Base-by-base conservation (phyloP, 2,329 filamentous ascomycete species). In the Colletotrichum navitas region DNA sequence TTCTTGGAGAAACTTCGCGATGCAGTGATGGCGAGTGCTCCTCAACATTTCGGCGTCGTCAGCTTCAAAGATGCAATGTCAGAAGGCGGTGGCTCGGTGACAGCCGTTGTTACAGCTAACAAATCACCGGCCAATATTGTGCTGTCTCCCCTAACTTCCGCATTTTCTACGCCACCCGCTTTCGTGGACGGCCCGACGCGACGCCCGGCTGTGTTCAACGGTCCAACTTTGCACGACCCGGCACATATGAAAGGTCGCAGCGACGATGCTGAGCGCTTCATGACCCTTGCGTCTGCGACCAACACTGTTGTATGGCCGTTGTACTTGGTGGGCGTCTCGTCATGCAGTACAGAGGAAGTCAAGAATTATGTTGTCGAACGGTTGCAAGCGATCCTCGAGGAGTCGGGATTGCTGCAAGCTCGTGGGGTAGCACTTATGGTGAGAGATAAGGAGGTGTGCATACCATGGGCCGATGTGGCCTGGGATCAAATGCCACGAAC, bases 221-320 rank as follows among this genome's bases (percentile, higher is more conserved):
- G 70, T 1, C 81, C 83, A 21, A 82, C 82, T 10, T 75, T 86
- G 14, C 77, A 83, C 36, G 82, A 85, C 56, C 80, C 83, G 3
- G 81, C 81, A 8, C 79, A 81, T 41, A 80, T 80, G 1, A 77
- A 74, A 21, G 77, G 77, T 45, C 74, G 77, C 18, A 79, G 80
- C 10, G 80, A 81, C 55, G 81, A 82, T 52, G 82, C 83, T 0
- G 81, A 82, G 68, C 80, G 85, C 32, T 85, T 86, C 76, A 83
- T 87, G 82, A 83, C 84, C 5, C 78, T 87, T 8, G 84, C 83
- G 0, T 85, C 84, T 11, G 82, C 84, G 1, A 85, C 84, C 32
- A 85, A 85, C 73, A 83, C 83, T 21, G 81, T 86, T 11, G 82
- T 87, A 49, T 87, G 85, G 85, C 85, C 85, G 5, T 79, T 87